phyloP scores from a whole-genome alignment of 139 green algal species.

The Tetradesmus obliquus region DNA sequence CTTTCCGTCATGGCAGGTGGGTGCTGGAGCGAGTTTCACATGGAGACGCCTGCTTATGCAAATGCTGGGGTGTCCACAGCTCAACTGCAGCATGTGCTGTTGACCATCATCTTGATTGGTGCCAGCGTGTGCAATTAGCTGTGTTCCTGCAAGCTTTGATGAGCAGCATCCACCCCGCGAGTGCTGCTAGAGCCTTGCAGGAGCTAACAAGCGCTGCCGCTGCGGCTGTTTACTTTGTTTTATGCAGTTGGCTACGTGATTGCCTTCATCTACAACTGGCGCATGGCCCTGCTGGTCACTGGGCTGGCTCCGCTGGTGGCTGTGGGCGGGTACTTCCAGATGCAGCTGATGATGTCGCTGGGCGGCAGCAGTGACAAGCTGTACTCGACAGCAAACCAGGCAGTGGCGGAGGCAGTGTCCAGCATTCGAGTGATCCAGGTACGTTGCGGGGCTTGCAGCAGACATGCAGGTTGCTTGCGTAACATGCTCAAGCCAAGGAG shows the following conservation, averaged over 20 bases:
- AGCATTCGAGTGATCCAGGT: conserved; percentile 79
- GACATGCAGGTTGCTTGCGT: too few species aligned
- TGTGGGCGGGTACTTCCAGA: conserved; percentile 42
- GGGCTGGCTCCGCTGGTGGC: conserved; percentile 36
- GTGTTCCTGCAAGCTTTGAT: background rate
- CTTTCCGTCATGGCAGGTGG: conserved; percentile 29
- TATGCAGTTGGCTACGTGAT: conserved; percentile 59
- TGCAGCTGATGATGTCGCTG: conserved; percentile 68
- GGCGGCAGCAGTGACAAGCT: conserved; percentile 55
- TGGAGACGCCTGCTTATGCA: too few species aligned
- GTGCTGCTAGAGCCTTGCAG: too few species aligned
- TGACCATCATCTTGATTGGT: background rate
- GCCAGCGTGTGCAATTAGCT: background rate
- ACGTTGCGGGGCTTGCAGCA: background rate
- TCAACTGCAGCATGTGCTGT: background rate
- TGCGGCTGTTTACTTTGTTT: background rate
- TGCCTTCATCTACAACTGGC: conserved; percentile 80
- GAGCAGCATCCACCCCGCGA: too few species aligned
- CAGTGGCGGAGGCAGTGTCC: conserved; percentile 76
- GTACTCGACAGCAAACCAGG: conserved; percentile 78
- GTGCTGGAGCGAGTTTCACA: background rate
- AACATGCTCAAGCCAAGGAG: background rate
- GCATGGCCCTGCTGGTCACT: conserved; percentile 66
- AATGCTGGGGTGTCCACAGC: too few species aligned
- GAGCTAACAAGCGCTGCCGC: background rate